A percentile compares a stretch with the other conserved stretches of the same genome.
Conservation (phyloP, 805 yeast genomes). For the Hanseniaspora hatyaiensis region DNA sequence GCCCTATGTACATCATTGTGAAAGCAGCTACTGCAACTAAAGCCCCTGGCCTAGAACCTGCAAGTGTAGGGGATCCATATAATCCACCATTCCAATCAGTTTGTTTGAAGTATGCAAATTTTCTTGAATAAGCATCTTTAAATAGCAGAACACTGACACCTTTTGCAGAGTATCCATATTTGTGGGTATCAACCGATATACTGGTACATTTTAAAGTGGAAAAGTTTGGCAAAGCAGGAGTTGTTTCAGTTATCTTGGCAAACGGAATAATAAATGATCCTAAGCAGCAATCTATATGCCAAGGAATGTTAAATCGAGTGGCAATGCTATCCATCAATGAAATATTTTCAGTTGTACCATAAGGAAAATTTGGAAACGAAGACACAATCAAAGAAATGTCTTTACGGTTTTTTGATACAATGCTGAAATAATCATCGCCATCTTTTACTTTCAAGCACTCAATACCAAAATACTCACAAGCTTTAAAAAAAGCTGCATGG, state of each 20-base stretch:
- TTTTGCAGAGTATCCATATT: constrained; percentile 96
- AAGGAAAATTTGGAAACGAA: constrained; percentile 95
- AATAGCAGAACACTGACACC: constrained; percentile 92
- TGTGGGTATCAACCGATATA: constrained; percentile 98
- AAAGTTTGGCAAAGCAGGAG: constrained; percentile 58
- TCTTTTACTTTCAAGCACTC: constrained; percentile 51
- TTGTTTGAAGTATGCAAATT: constrained; percentile 71
- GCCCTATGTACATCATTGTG: constrained; percentile 70
- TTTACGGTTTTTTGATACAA: constrained; percentile 54
- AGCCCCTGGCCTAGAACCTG: constrained; percentile 96
- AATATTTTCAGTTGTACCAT: constrained; percentile 88
- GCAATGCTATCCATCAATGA: constrained; percentile 58
- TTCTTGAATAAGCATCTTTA: constrained; percentile 52
- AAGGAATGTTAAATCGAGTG: constrained; percentile 46
- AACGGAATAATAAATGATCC: constrained; percentile 72
- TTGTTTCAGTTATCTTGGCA: constrained; percentile 56
- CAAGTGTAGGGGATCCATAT: constrained; percentile 91
- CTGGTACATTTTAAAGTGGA: constrained; percentile 31
- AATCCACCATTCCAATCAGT: constrained; percentile 90
- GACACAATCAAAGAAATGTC: constrained; percentile 65
- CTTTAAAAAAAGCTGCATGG: constrained; percentile 93
- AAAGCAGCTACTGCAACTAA: constrained; percentile 98
- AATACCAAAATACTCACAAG: constrained; percentile 81
- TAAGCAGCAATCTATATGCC: constrained; percentile 91
- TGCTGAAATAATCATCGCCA: constrained; percentile 43